Conservation (phyloP, 192 early-diverging fungal genomes). For the Dimargaris cristalligena region DNA sequence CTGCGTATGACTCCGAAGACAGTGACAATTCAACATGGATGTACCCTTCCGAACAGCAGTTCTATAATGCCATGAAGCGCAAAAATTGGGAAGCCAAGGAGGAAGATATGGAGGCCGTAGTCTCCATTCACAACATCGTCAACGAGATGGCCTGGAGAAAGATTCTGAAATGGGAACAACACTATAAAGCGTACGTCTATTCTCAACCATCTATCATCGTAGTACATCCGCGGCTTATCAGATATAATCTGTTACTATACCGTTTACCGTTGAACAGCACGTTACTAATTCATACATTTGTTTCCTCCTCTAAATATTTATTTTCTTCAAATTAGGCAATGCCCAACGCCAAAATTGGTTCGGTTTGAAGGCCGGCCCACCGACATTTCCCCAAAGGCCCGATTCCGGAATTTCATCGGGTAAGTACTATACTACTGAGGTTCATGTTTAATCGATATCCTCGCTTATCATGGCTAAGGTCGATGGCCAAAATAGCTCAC, state of each 20-base stretch:
- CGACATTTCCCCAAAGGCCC: conserved; percentile 20
- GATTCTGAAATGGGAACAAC: conserved; percentile 69
- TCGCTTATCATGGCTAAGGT: neutral
- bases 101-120: conserved; percentile 70
- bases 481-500: neutral
- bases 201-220: neutral
- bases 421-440: neutral
- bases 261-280: neutral
- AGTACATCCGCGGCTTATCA: neutral
- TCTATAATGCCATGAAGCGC: conserved; percentile 88
- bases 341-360: conserved; percentile 21
- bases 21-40: conserved; percentile 35
- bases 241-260: neutral
- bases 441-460: neutral
- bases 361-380: conserved; percentile 26
- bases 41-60: conserved; percentile 90
- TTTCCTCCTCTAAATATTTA: neutral
- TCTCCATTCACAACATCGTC: conserved; percentile 87
- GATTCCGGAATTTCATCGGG: conserved; percentile 20
- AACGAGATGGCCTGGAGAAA: conserved; percentile 81
- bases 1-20: neutral
- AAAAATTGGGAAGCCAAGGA: conserved; percentile 76
- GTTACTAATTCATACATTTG: neutral
- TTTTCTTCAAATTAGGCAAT: neutral
- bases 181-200: conserved; percentile 6